phyloP scores from a whole-genome alignment of 345 rosid genomes.

The Syzygium jambos region DNA sequence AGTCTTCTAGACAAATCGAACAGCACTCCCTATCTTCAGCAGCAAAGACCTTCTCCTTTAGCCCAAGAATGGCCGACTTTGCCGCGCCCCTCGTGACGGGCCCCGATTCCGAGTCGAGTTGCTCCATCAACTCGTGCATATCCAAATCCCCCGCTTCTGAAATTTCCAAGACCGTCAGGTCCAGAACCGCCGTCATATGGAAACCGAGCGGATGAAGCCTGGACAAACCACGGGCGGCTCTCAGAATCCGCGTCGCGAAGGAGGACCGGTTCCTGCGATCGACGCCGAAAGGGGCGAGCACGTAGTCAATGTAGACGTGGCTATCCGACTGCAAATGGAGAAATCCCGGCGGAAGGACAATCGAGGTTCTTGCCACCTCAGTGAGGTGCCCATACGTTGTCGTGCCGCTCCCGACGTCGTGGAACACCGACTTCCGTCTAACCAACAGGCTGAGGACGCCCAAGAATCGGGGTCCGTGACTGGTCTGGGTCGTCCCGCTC shows the following conservation, averaged over 20 bases:
- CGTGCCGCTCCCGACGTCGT: not conserved
- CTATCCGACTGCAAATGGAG: not conserved
- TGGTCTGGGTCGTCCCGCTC: not conserved
- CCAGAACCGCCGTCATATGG: not conserved
- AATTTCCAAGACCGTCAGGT: not conserved
- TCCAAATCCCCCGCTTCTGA: not conserved
- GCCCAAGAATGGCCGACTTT: not conserved
- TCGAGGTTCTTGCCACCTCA: not conserved
- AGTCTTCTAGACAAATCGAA: not conserved
- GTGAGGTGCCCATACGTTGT: not conserved
- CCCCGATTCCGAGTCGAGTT: not conserved
- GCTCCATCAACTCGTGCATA: too few species aligned
- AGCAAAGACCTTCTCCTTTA: not conserved
- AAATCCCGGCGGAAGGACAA: not conserved
- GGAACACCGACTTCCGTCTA: not conserved
- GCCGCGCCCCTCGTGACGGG: not conserved
- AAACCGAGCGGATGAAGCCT: not conserved
- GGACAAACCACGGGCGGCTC: not conserved
- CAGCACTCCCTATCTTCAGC: not conserved
- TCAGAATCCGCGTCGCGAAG: not conserved
- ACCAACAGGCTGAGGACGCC: not conserved
- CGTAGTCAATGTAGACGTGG: not conserved
- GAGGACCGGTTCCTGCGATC: not conserved
- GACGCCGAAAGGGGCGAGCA: not conserved
- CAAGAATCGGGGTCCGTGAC: not conserved